phyloP scores from a whole-genome alignment of 306 rosid genomes.

The Comarum palustre region DNA sequence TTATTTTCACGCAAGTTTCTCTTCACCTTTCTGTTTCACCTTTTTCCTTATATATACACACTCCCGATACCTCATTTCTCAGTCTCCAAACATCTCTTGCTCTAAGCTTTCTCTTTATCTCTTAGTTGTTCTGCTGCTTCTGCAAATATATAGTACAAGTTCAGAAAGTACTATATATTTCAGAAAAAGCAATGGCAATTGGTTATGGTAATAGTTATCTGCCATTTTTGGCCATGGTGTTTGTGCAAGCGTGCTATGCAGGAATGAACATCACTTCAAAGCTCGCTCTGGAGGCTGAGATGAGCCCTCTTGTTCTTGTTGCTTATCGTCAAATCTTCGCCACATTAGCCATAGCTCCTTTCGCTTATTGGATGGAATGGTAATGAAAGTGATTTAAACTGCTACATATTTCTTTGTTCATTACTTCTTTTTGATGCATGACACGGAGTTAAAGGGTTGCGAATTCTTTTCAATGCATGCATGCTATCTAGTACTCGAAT shows the following conservation, averaged over 20 bases:
- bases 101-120: neutral
- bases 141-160: slow-evolving; percentile 1
- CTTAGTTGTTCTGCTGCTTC: neutral
- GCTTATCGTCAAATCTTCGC: slow-evolving; percentile 83
- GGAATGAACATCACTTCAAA: slow-evolving; percentile 77
- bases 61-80: neutral
- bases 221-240: slow-evolving; percentile 55
- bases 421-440: neutral
- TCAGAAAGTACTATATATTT: slow-evolving; percentile 6
- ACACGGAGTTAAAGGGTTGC: neutral
- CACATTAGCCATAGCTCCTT: slow-evolving; percentile 58
- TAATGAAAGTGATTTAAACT: slow-evolving; percentile 10
- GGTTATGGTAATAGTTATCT: slow-evolving; percentile 9
- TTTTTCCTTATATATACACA: neutral
- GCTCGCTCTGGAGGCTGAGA: slow-evolving; percentile 70
- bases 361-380: slow-evolving; percentile 70
- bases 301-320: slow-evolving; percentile 76
- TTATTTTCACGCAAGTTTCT: slow-evolving; percentile 24
- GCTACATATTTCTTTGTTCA: too few species aligned
- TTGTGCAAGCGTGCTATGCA: slow-evolving; percentile 52
- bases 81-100: neutral
- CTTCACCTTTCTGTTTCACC: slow-evolving; percentile 20
- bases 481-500: neutral
- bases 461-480: neutral
- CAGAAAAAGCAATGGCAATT: slow-evolving; percentile 24